Base-by-base conservation (phyloP, 305 asterid genomes). In the Euphrasia arctica region DNA sequence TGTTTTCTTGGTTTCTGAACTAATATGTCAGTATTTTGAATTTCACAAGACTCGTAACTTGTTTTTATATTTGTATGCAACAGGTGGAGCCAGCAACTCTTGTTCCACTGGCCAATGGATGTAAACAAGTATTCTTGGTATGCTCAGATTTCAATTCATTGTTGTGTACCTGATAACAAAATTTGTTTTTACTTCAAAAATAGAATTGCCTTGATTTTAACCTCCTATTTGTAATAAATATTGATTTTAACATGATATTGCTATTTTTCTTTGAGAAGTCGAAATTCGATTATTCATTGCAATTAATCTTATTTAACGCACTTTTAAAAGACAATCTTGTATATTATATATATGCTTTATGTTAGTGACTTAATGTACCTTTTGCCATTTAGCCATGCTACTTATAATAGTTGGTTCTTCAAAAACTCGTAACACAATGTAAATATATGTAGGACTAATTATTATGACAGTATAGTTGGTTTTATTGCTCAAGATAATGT, bases 51-150 rank as follows among this genome's bases (percentile, higher is more conserved):
- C 22, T 18, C 22, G 22, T 61, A 42, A 32, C 58, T 31, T 49
- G 51, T 18, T 62, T 71, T 70, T 70, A 63, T 63, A 50, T 4
- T 69, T 18, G 55, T 75, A 57, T 71, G 56, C 75, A 68, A 84
- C 82, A 93, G 99, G 91, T 93, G 79, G 99, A 94, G 77, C 95
- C 95, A 14, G 89, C 97, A 64, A 90, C 91, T 32, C 90, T 94
- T 43, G 80, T 94, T 61, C 99, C 99, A 22, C 79, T 94, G 77
- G 87, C 95, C 72, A 88, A 74, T 72, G 99, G 99, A 65, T 94
- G 99, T 77, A 94, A 94, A 80, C 97, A 94, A 85, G 97, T 94
- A 54, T 88, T 94, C 76, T 80, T 93, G 90, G 99, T 94, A 88
- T 48, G 51, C 66, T 68, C 68, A 54, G 29, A 28, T 51, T 50